These are phyloP conservation scores for Cordyceps farinosa DNA, from an alignment of 2,329 filamentous ascomycete species.

Conservation along the genomic window DNA sequence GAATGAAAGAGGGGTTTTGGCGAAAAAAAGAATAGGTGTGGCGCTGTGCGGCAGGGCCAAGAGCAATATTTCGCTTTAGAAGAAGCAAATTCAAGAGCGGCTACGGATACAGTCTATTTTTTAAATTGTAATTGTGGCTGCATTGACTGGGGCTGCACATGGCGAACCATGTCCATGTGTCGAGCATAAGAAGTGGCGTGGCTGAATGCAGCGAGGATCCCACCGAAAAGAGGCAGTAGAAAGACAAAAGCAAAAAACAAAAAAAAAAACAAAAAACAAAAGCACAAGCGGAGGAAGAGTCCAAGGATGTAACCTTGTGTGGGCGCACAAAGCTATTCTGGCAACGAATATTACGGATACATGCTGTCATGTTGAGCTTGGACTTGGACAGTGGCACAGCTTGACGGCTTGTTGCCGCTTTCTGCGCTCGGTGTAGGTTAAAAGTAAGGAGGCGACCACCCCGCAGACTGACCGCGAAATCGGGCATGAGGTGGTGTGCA, in stretches of 20 bases:
- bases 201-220: constrained; percentile 11
- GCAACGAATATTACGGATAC: neutral
- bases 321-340: neutral
- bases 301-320: neutral
- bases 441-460: neutral
- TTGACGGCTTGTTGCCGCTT: neutral
- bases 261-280: neutral
- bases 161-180: constrained; percentile 16
- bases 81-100: neutral
- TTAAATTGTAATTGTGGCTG: neutral
- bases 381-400: neutral
- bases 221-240: neutral
- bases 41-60: neutral
- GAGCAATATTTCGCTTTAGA: neutral
- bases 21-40: neutral
- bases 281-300: neutral
- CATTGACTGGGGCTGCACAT: neutral
- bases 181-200: constrained; percentile 11
- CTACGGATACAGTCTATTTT: neutral
- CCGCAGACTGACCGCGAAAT: neutral
- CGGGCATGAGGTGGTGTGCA: neutral
- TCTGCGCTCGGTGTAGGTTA: neutral
- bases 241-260: neutral
- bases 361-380: neutral
- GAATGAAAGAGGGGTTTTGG: neutral